Evolutionary conservation across 345 rosid genomes (phyloP).

Genomic region (Hypericum perforatum): DNA sequence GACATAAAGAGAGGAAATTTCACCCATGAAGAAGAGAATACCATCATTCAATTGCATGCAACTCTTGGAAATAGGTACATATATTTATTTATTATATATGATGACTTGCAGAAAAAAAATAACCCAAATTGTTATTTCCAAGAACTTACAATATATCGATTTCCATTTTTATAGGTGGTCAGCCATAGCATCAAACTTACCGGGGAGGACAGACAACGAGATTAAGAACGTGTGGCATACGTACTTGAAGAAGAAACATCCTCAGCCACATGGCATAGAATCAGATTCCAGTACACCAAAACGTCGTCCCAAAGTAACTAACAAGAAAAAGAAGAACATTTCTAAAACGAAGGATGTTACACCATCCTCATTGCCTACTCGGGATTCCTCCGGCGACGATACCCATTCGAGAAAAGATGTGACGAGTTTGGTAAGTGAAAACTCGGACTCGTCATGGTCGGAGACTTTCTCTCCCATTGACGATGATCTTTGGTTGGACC

Average conservation of each 20-base stretch:
- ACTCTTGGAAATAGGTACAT: constrained; percentile 64
- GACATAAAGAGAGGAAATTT: constrained; percentile 81
- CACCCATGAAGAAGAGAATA: constrained; percentile 66
- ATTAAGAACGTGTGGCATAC: constrained; percentile 93
- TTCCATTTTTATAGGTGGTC: constrained; percentile 52
- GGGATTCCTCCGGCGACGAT: constrained; percentile 31
- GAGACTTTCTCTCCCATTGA: constrained; percentile 45
- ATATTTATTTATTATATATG: neutral
- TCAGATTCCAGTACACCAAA: constrained; percentile 7
- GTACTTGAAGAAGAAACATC: constrained; percentile 66
- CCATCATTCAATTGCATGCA: constrained; percentile 56
- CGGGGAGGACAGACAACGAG: constrained; percentile 90
- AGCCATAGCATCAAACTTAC: constrained; percentile 63
- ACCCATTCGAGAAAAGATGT: constrained; percentile 9
- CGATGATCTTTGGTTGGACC: constrained; percentile 58
- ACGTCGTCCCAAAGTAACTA: constrained; percentile 5
- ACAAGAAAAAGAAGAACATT: constrained; percentile 14
- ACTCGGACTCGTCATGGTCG: constrained; percentile 10
- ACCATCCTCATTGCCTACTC: constrained; percentile 44
- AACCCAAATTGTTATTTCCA: too few species aligned
- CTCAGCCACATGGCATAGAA: constrained; percentile 24
- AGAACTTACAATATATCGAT: constrained; percentile 1
- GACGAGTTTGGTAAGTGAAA: constrained; percentile 9
- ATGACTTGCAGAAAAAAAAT: too few species aligned
- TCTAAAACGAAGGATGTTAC: constrained; percentile 11